Evolutionary conservation across 345 rosid genomes (phyloP).

Genomic region (Bruguiera sexangula): DNA sequence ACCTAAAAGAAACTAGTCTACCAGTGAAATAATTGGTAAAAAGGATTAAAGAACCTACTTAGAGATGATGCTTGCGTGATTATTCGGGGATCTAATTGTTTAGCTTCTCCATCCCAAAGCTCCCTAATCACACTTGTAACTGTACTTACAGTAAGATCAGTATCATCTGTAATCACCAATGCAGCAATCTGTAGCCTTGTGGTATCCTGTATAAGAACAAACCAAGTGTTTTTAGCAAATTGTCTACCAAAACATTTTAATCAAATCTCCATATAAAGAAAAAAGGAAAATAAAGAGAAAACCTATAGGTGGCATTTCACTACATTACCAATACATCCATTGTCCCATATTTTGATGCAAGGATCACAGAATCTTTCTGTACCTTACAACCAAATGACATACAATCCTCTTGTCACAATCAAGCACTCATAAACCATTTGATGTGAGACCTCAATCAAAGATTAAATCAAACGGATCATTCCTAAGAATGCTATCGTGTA

Average conservation of each 20-base stretch:
- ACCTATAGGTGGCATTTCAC: too few relatives aligned
- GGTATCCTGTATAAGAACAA: slow-evolving; percentile 24
- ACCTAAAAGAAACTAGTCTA: background rate
- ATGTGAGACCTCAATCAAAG: too few relatives aligned
- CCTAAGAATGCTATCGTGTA: too few relatives aligned
- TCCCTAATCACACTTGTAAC: slow-evolving; percentile 35
- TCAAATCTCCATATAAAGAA: background rate
- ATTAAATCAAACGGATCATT: too few relatives aligned
- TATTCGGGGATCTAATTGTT: slow-evolving; percentile 43
- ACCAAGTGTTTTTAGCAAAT: slow-evolving; percentile 3
- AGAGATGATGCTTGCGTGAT: slow-evolving; percentile 58
- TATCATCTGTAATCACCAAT: slow-evolving; percentile 42
- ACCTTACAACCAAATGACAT: too few relatives aligned
- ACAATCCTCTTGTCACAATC: too few relatives aligned
- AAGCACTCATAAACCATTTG: too few relatives aligned
- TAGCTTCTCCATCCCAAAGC: slow-evolving; percentile 30
- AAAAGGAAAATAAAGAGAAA: too few relatives aligned
- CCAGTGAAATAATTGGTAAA: background rate
- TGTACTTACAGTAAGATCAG: slow-evolving; percentile 32
- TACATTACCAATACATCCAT: too few relatives aligned
- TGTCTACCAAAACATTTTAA: background rate
- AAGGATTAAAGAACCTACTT: slow-evolving; percentile 32
- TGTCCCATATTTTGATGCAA: too few relatives aligned
- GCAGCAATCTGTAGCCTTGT: slow-evolving; percentile 22
- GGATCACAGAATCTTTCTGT: too few relatives aligned